These are phyloP conservation scores for Euryodendron excelsum DNA, from an alignment of 148 eudicot species.

Conservation along the genomic window DNA sequence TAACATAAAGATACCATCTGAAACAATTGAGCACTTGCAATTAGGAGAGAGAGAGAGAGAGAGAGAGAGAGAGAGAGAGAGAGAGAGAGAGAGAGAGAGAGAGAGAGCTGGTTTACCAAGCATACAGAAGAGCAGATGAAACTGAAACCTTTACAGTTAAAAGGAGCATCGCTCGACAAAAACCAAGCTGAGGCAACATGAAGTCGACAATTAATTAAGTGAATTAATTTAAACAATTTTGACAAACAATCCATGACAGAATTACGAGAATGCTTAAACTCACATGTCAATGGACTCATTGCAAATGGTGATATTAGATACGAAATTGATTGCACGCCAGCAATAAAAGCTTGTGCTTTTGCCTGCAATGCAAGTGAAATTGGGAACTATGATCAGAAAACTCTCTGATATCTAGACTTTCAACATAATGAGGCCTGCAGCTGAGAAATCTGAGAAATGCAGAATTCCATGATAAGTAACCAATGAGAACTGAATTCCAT, in stretches of 20 bases:
- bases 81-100: no score
- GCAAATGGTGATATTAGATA: slow-evolving; percentile 73
- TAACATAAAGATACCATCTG: slow-evolving; percentile 54
- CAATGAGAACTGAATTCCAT: no score
- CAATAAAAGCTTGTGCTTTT: slow-evolving; percentile 77
- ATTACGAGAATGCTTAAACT: slow-evolving; percentile 26
- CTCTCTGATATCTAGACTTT: no score
- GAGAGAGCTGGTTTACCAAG: slow-evolving; percentile 68
- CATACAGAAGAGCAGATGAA: slow-evolving; percentile 62
- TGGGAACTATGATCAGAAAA: neutral
- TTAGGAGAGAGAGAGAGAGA: neutral
- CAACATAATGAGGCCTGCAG: no score
- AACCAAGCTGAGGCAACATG: slow-evolving; percentile 58
- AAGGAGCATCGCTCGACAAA: slow-evolving; percentile 69
- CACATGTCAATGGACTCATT: slow-evolving; percentile 86
- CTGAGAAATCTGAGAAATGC: no score
- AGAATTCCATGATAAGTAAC: no score
- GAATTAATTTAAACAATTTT: neutral
- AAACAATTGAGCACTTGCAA: neutral
- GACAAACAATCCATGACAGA: neutral
- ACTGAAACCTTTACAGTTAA: slow-evolving; percentile 88
- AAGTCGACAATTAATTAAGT: neutral
- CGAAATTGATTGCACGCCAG: slow-evolving; percentile 81
- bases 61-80: slow-evolving; percentile 4
- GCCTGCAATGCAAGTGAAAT: slow-evolving; percentile 41